Conservation (phyloP, 2,329 filamentous ascomycete species). For the Juglanconis sp. region DNA sequence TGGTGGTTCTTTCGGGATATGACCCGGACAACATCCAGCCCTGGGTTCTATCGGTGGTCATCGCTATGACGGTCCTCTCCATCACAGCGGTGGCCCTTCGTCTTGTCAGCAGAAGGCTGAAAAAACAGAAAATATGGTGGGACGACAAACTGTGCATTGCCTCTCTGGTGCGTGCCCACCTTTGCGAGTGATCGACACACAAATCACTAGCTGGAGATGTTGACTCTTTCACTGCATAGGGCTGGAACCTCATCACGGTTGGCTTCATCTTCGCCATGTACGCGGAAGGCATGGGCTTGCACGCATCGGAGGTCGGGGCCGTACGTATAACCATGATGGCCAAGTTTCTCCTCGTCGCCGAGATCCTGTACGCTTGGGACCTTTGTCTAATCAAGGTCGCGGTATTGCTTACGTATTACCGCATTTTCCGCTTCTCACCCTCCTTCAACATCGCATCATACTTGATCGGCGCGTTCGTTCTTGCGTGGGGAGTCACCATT, state of each 20-base stretch:
- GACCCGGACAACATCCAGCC: too few relatives aligned
- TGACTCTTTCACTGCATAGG: slow-evolving; percentile 23
- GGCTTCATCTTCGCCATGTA: slow-evolving; percentile 48
- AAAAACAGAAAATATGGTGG: slow-evolving; percentile 45
- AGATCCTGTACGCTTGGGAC: slow-evolving; percentile 45
- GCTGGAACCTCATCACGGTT: slow-evolving; percentile 40
- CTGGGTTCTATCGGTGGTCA: background rate
- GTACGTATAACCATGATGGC: slow-evolving; percentile 39
- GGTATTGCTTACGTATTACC: slow-evolving; percentile 50
- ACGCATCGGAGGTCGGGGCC: slow-evolving; percentile 36
- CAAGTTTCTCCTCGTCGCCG: slow-evolving; percentile 45
- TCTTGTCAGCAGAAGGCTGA: slow-evolving; percentile 38
- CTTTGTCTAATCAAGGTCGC: slow-evolving; percentile 47
- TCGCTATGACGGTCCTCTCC: slow-evolving; percentile 15
- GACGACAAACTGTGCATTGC: slow-evolving; percentile 48
- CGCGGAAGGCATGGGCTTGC: slow-evolving; percentile 42
- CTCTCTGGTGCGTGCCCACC: slow-evolving; percentile 38
- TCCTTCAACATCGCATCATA: slow-evolving; percentile 41
- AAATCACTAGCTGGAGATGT: too few relatives aligned
- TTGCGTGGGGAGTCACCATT: slow-evolving; percentile 46
- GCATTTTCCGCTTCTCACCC: slow-evolving; percentile 42
- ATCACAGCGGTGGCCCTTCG: slow-evolving; percentile 36
- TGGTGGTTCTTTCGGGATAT: too few relatives aligned
- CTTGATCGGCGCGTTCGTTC: slow-evolving; percentile 38
- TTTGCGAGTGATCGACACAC: background rate